Base-by-base conservation (phyloP, 2,329 filamentous ascomycete species). In the Apiospora pterosperma region DNA sequence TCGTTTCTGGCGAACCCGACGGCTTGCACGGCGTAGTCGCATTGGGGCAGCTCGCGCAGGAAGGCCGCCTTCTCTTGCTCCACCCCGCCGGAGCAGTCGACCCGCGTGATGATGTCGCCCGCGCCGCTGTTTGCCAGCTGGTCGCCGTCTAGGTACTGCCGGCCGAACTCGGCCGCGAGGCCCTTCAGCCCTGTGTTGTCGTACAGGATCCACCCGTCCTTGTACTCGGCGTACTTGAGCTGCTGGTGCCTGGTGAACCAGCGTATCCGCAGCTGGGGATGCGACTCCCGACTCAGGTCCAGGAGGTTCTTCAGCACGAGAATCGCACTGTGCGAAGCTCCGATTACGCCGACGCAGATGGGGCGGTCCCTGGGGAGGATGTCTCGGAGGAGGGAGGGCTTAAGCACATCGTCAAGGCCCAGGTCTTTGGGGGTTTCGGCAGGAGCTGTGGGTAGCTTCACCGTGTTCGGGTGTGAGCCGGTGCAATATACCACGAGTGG, bases 131-230 rank as follows among this genome's bases (percentile, higher is more conserved):
- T 68, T 5, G 75, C 67, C 8, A 88, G 77, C 0, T 72, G 74
- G 2, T 80, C 80, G 41, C 83, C 82, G 68, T 89, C 87, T 0
- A 90, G 79, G 64, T 89, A 84, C 28, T 82, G 76, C 48, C 81
- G 81, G 1, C 88, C 88, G 79, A 87, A 90, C 5, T 80, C 77
- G 0, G 87, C 87, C 0, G 85, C 86, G 41, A 81, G 78, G 23
- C 88, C 87, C 73, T 90, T 90, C 34, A 90, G 78, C 3, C 88
- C 88, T 0, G 87, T 90, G 74, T 89, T 90, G 71, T 90, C 88
- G 63, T 85, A 82, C 31, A 88, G 75, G 65, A 89, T 88, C 86
- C 87, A 89, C 64, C 84, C 85, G 67, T 88, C 86, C 75, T 80
- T 85, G 72, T 83, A 85, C 69, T 86, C 82, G 19, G 88, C 88